Conservation (phyloP, 129 eudicot genomes). For the Helianthus annuus region HanXRQr2.0-SUNRISE NC_035445.2:76527945-76528444, state of each 20-base stretch:
- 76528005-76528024: slow-evolving; percentile 97
- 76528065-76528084: slow-evolving; percentile 6
- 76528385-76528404: slow-evolving; percentile 92
- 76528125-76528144: background rate
- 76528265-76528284: slow-evolving; percentile 2
- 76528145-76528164: background rate
- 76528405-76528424: slow-evolving; percentile 93
- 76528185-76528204: slow-evolving; percentile 79
- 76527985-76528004: slow-evolving; percentile 94
- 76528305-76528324: background rate
- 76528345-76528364: slow-evolving; percentile 98
- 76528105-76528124: background rate
- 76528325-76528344: background rate
- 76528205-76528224: slow-evolving; percentile 76
- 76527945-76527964: background rate
- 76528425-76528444: slow-evolving; percentile 8
- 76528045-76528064: background rate
- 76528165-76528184: slow-evolving; percentile 87
- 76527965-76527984: slow-evolving; percentile 79
- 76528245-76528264: slow-evolving; percentile 19
- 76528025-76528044: slow-evolving; percentile 44
- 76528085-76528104: background rate
- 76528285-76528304: background rate
- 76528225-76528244: slow-evolving; percentile 94
- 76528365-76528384: slow-evolving; percentile 98